Base-by-base conservation (phyloP, 2,329 filamentous ascomycete species). In the Scortechinia acanthostroma region DNA sequence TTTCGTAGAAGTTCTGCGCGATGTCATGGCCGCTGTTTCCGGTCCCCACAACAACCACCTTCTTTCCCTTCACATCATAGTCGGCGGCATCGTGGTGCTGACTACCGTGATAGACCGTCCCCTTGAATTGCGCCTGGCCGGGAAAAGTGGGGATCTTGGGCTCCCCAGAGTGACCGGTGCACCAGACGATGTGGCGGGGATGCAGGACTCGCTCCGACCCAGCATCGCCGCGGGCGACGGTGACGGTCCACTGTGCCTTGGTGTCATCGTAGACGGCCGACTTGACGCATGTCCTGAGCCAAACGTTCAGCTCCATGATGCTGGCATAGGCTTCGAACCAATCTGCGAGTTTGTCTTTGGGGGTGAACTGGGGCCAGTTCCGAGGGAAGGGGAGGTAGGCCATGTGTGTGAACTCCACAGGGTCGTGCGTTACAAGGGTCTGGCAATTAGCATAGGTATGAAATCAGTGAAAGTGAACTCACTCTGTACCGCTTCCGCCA, bases 1-100 rank as follows among this genome's bases (percentile, higher is more conserved):
- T 64, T 43, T 73, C 63, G 42, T 65, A 63, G 49, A 65, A 74
- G 50, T 74, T 68, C 51, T 74, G 67, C 0, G 70, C 69, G 42
- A 74, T 70, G 44, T 74, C 71, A 45, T 74, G 70, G 0, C 63
- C 69, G 47, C 66, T 70, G 45, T 71, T 74, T 14, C 70, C 68
- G 1, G 67, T 66, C 2, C 71, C 72, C 3, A 76, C 61, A 3
- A 75, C 64, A 2, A 72, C 56, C 1, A 72, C 66, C 42, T 63
- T 69, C 52, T 73, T 73, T 2, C 46, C 23, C 2, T 42, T 14
- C 2, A 58, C 35, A 22, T 55, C 45, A 1, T 64, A 48, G 3
- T 58, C 49, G 3, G 54, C 55, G 0, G 69, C 69, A 28, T 66
- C 65, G 21, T 57, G 58, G 53, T 71, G 70, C 42, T 63, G 49